Percentiles rank a stretch among this genome's conserved stretches.
These are phyloP conservation scores for Ramicandelaber brevisporus DNA, from an alignment of 192 early-diverging fungal genomes.

Conservation along the genomic window DNA sequence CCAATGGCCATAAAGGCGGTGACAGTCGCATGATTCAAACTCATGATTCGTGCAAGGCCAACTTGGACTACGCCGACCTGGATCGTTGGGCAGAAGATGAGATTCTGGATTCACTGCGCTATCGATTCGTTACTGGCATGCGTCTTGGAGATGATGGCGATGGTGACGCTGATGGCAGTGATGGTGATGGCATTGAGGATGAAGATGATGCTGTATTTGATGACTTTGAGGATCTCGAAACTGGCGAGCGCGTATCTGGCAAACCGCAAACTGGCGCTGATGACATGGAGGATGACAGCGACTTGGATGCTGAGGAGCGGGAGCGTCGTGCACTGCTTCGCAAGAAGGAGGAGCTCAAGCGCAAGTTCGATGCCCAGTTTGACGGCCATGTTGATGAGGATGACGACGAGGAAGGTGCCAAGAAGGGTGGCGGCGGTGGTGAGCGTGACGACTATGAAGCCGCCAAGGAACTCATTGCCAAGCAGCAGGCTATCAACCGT, in stretches of 20 bases:
- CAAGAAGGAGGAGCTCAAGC: constrained; percentile 73
- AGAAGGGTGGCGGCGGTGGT: constrained; percentile 20
- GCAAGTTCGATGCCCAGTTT: constrained; percentile 83
- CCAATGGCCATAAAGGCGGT: constrained; percentile 19
- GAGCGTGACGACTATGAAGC: constrained; percentile 81
- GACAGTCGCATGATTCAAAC: constrained; percentile 17
- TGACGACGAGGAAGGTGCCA: constrained; percentile 42
- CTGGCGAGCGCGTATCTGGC: constrained; percentile 23
- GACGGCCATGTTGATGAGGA: constrained; percentile 14
- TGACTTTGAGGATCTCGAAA: constrained; percentile 62
- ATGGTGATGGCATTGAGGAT: constrained; percentile 4
- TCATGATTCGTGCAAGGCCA: constrained; percentile 49
- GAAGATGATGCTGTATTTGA: constrained; percentile 16
- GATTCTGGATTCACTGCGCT: constrained; percentile 33
- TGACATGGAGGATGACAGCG: constrained; percentile 10
- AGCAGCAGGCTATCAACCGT: constrained; percentile 59
- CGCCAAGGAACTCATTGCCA: constrained; percentile 66
- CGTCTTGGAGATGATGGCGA: constrained; percentile 11
- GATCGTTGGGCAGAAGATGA: constrained; percentile 42
- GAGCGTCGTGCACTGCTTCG: constrained; percentile 37
- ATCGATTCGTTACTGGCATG: constrained; percentile 54
- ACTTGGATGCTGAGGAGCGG: constrained; percentile 23
- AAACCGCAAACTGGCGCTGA: constrained; percentile 7
- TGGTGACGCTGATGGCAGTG: constrained; percentile 6
- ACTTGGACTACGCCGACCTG: constrained; percentile 23